Base-by-base conservation (phyloP, 176 grass and related monocot genomes). In the Aegilops umbellulata region DNA sequence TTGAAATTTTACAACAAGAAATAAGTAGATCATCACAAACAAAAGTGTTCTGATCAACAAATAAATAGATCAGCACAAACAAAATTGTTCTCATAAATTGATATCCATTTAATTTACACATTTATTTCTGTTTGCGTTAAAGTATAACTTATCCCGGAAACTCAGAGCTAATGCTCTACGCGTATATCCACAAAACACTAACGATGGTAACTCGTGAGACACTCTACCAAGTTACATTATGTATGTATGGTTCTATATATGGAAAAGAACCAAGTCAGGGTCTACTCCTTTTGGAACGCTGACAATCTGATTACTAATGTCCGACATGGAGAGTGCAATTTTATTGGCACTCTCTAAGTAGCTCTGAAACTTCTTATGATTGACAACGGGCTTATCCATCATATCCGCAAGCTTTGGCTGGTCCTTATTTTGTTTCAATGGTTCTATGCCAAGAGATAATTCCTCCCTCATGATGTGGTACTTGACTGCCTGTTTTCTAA, bases 341-440 rank as follows among this genome's bases (percentile, higher is more conserved):
- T 66, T 90, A 68, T 24, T 60, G 5, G 94, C 92, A 65, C 15
- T 47, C 23, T 94, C 86, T 25, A 94, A 78, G 63, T 97, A 94
- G 23, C 53, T 87, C 60, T 92, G 38, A 5, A 85, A 97, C 38
- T 61, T 87, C 9, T 65, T 13, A 26, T 66, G 64, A 17, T 9
- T 35, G 12, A 8, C 10, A 36, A 11, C 11, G 49, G 22, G 9
- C 7, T 8, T 88, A 22, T 36, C 20, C 15, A 53, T 10, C 25
- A 80, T 85, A 19, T 82, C 20, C 42, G 38, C n/a, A 73, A 17
- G 6, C 15, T 83, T 89, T 32, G 38, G 12, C 9, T 67, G 23
- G 8, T 24, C 24, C 6, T 55, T 31, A 11, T 80, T 35, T 17
- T 9, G 24, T 16, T 46, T 63, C 5, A 36, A 5, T 12, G 61